These are phyloP conservation scores for Colletotrichum falcatum DNA, from an alignment of 2,329 filamentous ascomycete species.

Conservation along the genomic window DNA sequence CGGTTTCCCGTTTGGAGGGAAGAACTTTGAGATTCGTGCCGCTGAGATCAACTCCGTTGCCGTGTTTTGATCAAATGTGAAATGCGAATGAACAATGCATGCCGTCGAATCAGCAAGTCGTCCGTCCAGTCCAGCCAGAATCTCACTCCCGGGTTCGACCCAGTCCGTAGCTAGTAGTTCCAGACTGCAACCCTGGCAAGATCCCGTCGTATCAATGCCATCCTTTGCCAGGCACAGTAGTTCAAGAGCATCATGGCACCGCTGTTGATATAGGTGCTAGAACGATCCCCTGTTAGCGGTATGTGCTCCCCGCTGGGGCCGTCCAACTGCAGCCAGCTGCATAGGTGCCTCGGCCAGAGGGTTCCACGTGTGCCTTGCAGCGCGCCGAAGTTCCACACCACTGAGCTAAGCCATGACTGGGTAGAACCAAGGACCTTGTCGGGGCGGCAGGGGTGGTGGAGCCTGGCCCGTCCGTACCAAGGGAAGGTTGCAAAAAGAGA, in stretches of 20 bases:
- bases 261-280: constrained; percentile 26
- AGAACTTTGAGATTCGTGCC: constrained; percentile 25
- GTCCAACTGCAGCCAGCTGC: constrained; percentile 35
- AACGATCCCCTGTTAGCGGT: constrained; percentile 20
- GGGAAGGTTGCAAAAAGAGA: constrained; percentile 38
- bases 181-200: constrained; percentile 7
- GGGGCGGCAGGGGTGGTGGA: constrained; percentile 28
- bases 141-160: constrained; percentile 12
- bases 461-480: constrained; percentile 1
- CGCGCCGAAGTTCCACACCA: constrained; percentile 37
- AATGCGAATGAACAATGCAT: not conserved
- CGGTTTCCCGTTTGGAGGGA: constrained; percentile 4
- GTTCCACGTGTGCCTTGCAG: constrained; percentile 40
- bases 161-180: constrained; percentile 13
- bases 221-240: constrained; percentile 16
- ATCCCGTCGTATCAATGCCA: constrained; percentile 6
- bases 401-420: constrained; percentile 28
- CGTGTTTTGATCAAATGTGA: constrained; percentile 14
- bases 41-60: constrained; percentile 27
- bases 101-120: not conserved
- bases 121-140: not conserved
- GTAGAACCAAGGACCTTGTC: constrained; percentile 20
- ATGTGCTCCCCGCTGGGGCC: constrained; percentile 26
- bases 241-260: constrained; percentile 29
- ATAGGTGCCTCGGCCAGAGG: constrained; percentile 37